Conservation (phyloP, 208 protist species). For the Phytomonas francai region DNA sequence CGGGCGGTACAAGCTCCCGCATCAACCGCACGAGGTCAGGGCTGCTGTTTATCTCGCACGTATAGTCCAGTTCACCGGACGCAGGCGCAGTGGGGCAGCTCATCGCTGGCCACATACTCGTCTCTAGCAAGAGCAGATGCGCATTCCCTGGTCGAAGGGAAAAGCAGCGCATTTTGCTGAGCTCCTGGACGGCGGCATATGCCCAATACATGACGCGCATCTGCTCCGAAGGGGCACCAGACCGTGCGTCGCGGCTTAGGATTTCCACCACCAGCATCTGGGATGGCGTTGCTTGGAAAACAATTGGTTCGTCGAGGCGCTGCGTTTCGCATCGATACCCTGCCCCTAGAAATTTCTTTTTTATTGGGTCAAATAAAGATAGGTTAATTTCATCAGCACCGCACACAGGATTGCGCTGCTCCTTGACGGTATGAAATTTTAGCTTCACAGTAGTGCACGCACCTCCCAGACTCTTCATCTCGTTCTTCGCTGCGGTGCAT, state of each 20-base stretch:
- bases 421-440: slow-evolving; percentile 17
- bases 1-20: slow-evolving; percentile 64
- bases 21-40: slow-evolving; percentile 36
- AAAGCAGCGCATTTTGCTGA: slow-evolving; percentile 14
- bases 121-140: slow-evolving; percentile 58
- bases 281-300: slow-evolving; percentile 42
- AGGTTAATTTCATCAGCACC: slow-evolving; percentile 52
- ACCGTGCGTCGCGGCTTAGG: slow-evolving; percentile 29
- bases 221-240: slow-evolving; percentile 23
- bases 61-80: slow-evolving; percentile 24
- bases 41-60: slow-evolving; percentile 27
- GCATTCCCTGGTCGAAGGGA: slow-evolving; percentile 53
- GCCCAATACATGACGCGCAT: slow-evolving; percentile 62
- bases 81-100: slow-evolving; percentile 20
- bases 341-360: slow-evolving; percentile 60
- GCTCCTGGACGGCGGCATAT: slow-evolving; percentile 22
- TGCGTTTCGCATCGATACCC: slow-evolving; percentile 35
- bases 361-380: slow-evolving; percentile 48
- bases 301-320: slow-evolving; percentile 27
- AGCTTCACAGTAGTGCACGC: slow-evolving; percentile 31
- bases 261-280: slow-evolving; percentile 68
- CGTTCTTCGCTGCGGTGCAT: slow-evolving; percentile 28
- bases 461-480: slow-evolving; percentile 26
- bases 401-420: slow-evolving; percentile 18
- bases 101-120: slow-evolving; percentile 39